Conservation (phyloP, 805 yeast species). For the Myxozyma udenii region DNA sequence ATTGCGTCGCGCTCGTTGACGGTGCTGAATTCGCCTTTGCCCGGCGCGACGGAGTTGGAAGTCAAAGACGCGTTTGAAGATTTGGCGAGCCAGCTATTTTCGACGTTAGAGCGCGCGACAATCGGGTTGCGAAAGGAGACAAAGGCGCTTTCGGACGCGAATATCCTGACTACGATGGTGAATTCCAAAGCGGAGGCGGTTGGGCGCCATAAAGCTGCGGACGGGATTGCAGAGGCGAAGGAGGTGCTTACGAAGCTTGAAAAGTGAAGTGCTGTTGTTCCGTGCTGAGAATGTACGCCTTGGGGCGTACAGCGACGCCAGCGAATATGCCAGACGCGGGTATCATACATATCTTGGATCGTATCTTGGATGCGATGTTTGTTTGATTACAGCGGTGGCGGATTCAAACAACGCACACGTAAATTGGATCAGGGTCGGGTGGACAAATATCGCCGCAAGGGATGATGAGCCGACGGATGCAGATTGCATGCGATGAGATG, state of each 20-base stretch:
- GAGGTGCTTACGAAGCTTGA: conserved; percentile 6
- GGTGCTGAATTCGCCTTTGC: conserved; percentile 9
- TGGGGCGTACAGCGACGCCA: background rate
- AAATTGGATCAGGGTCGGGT: no score
- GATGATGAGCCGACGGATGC: no score
- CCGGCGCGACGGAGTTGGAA: background rate
- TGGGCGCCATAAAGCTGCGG: conserved; percentile 16
- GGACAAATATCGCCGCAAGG: no score
- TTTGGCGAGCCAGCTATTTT: conserved; percentile 4
- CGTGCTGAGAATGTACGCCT: no score
- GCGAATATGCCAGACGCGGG: no score
- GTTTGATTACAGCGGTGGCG: no score
- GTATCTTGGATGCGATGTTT: no score
- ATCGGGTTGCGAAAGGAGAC: conserved; percentile 19
- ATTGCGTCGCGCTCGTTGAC: conserved; percentile 15
- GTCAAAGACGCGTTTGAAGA: conserved; percentile 9
- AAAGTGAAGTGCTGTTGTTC: background rate
- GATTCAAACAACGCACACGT: no score
- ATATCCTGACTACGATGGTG: conserved; percentile 12
- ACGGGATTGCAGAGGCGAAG: conserved; percentile 11
- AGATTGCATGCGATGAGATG: no score
- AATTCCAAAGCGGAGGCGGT: conserved; percentile 27
- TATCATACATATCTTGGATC: no score
- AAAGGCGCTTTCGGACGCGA: conserved; percentile 23
- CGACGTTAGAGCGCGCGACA: conserved; percentile 14